Evolutionary conservation across 2,329 filamentous ascomycete genomes (phyloP).

Genomic region (Aspergillus quadricinctus): DNA sequence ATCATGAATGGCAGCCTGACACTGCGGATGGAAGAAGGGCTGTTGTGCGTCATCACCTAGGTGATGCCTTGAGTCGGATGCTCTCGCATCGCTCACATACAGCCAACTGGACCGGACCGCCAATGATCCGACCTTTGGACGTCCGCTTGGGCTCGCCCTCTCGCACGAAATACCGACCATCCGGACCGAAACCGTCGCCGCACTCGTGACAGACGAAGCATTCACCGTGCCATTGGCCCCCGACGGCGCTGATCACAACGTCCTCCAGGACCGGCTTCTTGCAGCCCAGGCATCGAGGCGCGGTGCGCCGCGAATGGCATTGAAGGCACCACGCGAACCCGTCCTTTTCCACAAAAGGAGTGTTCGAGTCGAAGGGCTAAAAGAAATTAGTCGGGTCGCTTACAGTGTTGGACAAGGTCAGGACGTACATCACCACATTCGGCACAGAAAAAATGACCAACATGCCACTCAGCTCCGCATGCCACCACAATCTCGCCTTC

Average conservation of each 20-base stretch:
- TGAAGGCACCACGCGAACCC: slow-evolving; percentile 95
- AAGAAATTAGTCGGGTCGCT: slow-evolving; percentile 10
- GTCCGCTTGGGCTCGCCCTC: slow-evolving; percentile 47
- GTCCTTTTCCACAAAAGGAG: slow-evolving; percentile 93
- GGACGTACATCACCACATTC: slow-evolving; percentile 76
- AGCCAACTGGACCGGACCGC: slow-evolving; percentile 51
- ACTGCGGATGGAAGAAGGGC: slow-evolving; percentile 2
- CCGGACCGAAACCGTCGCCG: slow-evolving; percentile 53
- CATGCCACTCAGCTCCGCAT: slow-evolving; percentile 93
- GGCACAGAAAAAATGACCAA: slow-evolving; percentile 97
- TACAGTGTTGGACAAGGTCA: not conserved
- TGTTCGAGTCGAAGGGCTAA: slow-evolving; percentile 55
- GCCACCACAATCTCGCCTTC: slow-evolving; percentile 92
- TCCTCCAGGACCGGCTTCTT: slow-evolving; percentile 80
- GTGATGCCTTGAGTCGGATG: slow-evolving; percentile 56
- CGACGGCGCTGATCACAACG: slow-evolving; percentile 82
- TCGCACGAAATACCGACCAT: slow-evolving; percentile 60
- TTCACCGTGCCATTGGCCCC: slow-evolving; percentile 85
- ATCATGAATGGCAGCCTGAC: not conserved
- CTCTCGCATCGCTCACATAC: slow-evolving; percentile 62
- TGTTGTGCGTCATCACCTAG: slow-evolving; percentile 5
- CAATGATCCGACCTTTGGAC: slow-evolving; percentile 44
- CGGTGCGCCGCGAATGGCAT: slow-evolving; percentile 88
- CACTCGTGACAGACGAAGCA: slow-evolving; percentile 82
- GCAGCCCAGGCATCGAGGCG: slow-evolving; percentile 84